Evolutionary conservation across 2,329 filamentous ascomycete genomes (phyloP), one percentile per base, ranked within the genome.

Genomic region (Xylaria hypoxylon): DNA sequence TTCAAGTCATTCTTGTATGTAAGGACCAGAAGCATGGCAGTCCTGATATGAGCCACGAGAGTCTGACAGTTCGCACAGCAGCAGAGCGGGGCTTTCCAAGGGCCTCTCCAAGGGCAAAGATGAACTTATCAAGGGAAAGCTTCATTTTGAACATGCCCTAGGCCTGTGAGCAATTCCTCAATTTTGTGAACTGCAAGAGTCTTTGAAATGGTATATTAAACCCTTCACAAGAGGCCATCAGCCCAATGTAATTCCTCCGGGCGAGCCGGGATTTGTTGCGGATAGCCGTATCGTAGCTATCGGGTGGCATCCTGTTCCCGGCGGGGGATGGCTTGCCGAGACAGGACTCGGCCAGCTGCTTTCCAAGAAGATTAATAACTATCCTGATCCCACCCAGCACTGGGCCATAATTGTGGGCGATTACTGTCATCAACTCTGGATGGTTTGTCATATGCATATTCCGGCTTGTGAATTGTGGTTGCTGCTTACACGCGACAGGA

Each of bases 391-490:
- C 28, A 69, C 69, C 15, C 69, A 71, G 58, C 69, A 71, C 17
- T 71, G 69, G 69, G 67, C 67, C 11, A 67, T 71, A 31, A 52
- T 71, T 11, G 67, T 71, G n/a, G 69, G 69, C 3, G 69, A 69
- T 17, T 71, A 69, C 45, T 69, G 67, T 58, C 67, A 69, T 55
- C 69, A 71, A 22, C 65, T 71, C n/a, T 71, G 69, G 69, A 70
- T 70, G 69, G 69, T 68, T 50, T 13, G 69, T 66, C 22, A 31
- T 31, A 15, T 50, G 5, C 40, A 35, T 33, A n/a, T 5, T 40
- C 17, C 42, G n/a, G 35, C 31, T 26, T 22, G 13, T 57, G 45
- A 52, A 19, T 38, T 24, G 35, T 53, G 53, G n/a, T 42, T 47
- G 28, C 60, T 28, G 13, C 67, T 70, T 44, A 70, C 52, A 19